phyloP scores from a whole-genome alignment of 306 rosid genomes.

The Gillenia trifoliata region DNA sequence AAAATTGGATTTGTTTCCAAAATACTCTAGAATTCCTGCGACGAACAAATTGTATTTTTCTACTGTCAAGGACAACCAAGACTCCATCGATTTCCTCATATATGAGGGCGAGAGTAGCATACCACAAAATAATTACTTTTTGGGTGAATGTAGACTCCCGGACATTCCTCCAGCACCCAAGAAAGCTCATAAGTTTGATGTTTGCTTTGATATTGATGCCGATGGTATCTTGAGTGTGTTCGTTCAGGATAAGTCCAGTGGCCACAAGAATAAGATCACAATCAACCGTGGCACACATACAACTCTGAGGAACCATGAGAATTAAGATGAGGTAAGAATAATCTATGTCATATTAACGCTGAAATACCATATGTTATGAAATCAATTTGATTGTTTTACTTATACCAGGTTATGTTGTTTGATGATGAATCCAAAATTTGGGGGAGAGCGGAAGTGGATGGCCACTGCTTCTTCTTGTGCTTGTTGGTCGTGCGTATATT shows the following conservation, averaged over 20 bases:
- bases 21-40: not conserved
- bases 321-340: too few species aligned
- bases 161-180: not conserved
- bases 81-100: not conserved
- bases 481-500: too few species aligned
- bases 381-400: not conserved
- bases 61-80: not conserved
- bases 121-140: not conserved
- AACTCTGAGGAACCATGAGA: too few species aligned
- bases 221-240: not conserved
- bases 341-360: too few species aligned
- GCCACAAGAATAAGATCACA: not conserved
- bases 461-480: too few species aligned
- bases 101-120: not conserved
- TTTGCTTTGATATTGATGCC: not conserved
- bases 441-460: too few species aligned
- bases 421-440: too few species aligned
- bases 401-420: not conserved
- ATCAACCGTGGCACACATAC: not conserved
- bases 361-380: too few species aligned
- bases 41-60: rapidly evolving
- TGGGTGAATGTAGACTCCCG: not conserved
- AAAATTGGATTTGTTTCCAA: not conserved
- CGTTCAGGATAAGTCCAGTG: not conserved
- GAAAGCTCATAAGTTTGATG: not conserved